These are phyloP conservation scores for Fusarium concolor DNA, from an alignment of 2,329 filamentous ascomycete species.

Conservation along the genomic window DNA sequence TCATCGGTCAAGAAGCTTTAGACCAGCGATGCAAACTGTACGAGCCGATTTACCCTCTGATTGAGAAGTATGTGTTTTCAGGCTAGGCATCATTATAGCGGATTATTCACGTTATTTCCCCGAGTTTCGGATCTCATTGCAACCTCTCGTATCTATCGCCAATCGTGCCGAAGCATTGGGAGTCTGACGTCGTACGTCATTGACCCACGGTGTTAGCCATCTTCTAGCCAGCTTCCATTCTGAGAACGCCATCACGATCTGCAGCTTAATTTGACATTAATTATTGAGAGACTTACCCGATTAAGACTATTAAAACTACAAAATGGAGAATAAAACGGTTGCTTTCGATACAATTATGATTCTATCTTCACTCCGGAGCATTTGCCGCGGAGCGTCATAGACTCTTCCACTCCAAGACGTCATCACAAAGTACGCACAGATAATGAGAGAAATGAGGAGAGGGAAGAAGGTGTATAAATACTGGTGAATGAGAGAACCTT, in stretches of 20 bases:
- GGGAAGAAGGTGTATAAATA: slow-evolving; percentile 19
- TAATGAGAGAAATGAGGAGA: too few relatives aligned
- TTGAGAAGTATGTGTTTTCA: slow-evolving; percentile 26
- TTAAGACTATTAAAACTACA: background rate
- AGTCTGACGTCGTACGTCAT: slow-evolving; percentile 15
- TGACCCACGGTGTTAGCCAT: slow-evolving; percentile 11
- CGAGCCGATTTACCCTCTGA: slow-evolving; percentile 24
- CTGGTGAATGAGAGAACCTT: slow-evolving; percentile 17
- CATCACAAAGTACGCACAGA: background rate
- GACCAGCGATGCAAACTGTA: slow-evolving; percentile 40
- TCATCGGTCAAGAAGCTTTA: slow-evolving; percentile 32
- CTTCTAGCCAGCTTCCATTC: slow-evolving; percentile 13
- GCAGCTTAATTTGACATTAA: background rate
- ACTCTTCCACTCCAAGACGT: slow-evolving; percentile 17
- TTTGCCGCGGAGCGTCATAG: slow-evolving; percentile 25
- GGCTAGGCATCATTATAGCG: background rate
- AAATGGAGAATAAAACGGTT: background rate
- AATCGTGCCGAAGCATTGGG: slow-evolving; percentile 1
- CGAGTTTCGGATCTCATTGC: background rate
- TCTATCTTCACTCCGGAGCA: slow-evolving; percentile 1
- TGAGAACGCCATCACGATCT: slow-evolving; percentile 18
- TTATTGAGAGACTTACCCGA: slow-evolving; percentile 15
- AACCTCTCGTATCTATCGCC: background rate
- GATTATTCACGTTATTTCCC: background rate
- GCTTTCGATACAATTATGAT: slow-evolving; percentile 11